A percentile compares a stretch with the other conserved stretches of the same genome.
These are phyloP conservation scores for Pyracantha coccinea DNA, from an alignment of 331 rosid genomes.

Conservation along the genomic window DNA sequence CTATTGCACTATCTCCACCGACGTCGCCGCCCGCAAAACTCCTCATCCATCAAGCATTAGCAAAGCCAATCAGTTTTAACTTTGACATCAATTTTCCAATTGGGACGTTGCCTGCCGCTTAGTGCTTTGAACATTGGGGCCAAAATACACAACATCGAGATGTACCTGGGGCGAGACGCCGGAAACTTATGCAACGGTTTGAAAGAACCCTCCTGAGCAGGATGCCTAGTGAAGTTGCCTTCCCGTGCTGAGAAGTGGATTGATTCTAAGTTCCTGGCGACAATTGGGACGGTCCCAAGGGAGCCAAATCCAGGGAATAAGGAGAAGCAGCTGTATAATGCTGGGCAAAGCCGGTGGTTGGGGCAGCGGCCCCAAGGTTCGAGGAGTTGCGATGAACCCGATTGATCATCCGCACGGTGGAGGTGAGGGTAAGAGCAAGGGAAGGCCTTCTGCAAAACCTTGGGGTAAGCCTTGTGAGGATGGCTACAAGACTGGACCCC, in stretches of 20 bases:
- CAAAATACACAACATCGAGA: conserved; percentile 74
- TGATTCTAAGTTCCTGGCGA: conserved; percentile 56
- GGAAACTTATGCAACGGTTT: conserved; percentile 57
- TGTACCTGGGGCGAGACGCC: conserved; percentile 81
- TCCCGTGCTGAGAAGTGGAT: conserved; percentile 50
- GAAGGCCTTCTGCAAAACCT: conserved; percentile 52
- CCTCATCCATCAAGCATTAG: background rate
- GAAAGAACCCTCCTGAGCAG: conserved; percentile 45
- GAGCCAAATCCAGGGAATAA: conserved; percentile 31
- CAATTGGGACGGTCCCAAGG: conserved; percentile 62
- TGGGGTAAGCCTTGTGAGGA: conserved; percentile 77
- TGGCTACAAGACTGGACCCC: conserved; percentile 70
- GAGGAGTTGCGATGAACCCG: conserved; percentile 84
- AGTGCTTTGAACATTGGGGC: conserved; percentile 63
- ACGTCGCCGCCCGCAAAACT: background rate
- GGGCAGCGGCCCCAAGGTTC: conserved; percentile 62
- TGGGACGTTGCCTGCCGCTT: conserved; percentile 80
- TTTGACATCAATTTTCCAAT: conserved; percentile 54
- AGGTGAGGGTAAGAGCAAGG: conserved; percentile 78
- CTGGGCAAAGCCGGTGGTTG: conserved; percentile 62
- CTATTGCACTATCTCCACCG: background rate
- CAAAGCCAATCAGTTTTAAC: conserved; percentile 24
- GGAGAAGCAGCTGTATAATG: conserved; percentile 51
- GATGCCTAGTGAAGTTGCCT: conserved; percentile 53
- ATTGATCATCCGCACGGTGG: conserved; percentile 90